Evolutionary conservation across 1,139 yeast species (phyloP).

Genomic region (Protomyces inundatus): DNA sequence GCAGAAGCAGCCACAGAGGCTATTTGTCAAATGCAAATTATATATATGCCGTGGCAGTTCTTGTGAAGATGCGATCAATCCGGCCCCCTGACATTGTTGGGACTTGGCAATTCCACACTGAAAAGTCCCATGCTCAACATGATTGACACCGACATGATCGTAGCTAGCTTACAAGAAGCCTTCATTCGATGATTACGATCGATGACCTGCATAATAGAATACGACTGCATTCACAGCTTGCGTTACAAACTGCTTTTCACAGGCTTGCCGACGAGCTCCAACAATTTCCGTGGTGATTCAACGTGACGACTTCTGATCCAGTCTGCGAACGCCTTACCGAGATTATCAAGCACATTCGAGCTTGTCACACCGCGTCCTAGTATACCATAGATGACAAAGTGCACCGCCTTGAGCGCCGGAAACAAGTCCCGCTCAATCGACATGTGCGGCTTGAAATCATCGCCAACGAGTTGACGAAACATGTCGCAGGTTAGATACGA

Average conservation of each 20-base stretch:
- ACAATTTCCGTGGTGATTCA: not conserved
- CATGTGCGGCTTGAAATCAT: constrained; percentile 30
- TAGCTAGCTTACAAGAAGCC: too few species aligned
- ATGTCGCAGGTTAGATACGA: constrained; percentile 31
- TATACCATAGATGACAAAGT: constrained; percentile 33
- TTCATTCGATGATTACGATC: too few species aligned
- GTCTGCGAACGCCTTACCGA: constrained; percentile 33
- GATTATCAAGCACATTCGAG: constrained; percentile 29
- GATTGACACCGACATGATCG: too few species aligned
- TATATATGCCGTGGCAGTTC: too few species aligned
- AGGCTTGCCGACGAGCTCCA: not conserved
- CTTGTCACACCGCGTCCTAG: constrained; percentile 33
- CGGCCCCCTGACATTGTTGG: too few species aligned
- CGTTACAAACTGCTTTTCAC: not conserved
- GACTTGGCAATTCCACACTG: too few species aligned
- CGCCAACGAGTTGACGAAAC: constrained; percentile 30
- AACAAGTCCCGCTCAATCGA: constrained; percentile 32
- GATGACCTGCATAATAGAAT: not conserved
- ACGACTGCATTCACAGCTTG: not conserved
- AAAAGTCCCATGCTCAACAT: too few species aligned
- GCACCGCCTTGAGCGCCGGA: constrained; percentile 32
- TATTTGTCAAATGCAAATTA: too few species aligned
- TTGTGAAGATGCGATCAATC: too few species aligned
- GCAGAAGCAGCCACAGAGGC: too few species aligned
- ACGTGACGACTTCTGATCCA: constrained; percentile 28